A percentile compares a stretch with the other conserved stretches of the same genome.
These are phyloP conservation scores for Centaurea solstitialis DNA, from an alignment of 129 eudicot species.

Conservation along the genomic window DNA sequence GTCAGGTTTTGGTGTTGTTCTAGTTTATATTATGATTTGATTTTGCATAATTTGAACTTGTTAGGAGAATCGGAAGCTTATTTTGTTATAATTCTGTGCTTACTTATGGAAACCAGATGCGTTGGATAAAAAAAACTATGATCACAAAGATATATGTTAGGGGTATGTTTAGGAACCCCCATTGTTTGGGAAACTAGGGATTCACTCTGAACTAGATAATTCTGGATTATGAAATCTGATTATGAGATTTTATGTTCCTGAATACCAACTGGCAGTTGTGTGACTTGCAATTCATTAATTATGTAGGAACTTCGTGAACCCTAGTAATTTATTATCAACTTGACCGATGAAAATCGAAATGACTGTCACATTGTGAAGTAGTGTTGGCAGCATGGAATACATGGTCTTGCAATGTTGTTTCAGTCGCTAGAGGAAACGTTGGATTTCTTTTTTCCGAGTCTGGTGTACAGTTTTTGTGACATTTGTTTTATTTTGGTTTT, in stretches of 20 bases:
- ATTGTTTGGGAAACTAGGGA: not conserved
- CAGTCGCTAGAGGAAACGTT: not conserved
- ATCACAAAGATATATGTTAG: not conserved
- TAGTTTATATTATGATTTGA: not conserved
- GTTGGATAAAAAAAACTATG: not conserved
- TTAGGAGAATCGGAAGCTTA: not conserved
- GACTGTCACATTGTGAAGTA: not conserved
- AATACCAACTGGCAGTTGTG: not conserved
- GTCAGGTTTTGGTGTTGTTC: not conserved
- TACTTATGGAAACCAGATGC: not conserved
- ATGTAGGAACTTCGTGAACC: not conserved
- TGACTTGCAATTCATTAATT: not conserved
- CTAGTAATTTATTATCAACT: not conserved
- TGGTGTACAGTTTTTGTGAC: not conserved
- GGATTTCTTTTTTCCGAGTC: not conserved
- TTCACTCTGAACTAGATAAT: not conserved
- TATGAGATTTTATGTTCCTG: not conserved
- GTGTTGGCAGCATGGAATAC: not conserved
- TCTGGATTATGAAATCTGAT: not conserved
- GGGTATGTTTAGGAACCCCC: not conserved
- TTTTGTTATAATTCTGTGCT: not conserved
- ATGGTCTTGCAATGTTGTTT: not conserved
- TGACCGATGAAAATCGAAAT: not conserved
- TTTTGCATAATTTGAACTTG: slow-evolving; percentile 3
- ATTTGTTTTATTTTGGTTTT: not conserved